These are phyloP conservation scores for Neurospora cerealis DNA, from an alignment of 495 filamentous ascomycete genomes.

Conservation along the genomic window DNA sequence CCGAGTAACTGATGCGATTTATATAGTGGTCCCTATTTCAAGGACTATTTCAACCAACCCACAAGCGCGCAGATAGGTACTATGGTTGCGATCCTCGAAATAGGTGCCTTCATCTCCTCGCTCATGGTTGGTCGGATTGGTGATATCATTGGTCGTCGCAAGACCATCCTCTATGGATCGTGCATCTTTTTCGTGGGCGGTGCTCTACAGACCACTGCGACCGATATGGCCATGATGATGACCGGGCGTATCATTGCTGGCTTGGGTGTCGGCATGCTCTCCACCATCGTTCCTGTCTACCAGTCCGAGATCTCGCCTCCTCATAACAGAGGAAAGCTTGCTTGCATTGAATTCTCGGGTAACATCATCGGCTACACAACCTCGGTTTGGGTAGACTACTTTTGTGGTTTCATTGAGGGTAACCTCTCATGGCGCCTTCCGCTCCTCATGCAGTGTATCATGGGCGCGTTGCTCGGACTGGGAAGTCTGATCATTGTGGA, in stretches of 20 bases:
- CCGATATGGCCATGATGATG: constrained; percentile 85
- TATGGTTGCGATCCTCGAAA: constrained; percentile 92
- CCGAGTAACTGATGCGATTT: constrained; percentile 9
- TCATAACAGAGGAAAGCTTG: constrained; percentile 88
- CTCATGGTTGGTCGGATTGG: constrained; percentile 81
- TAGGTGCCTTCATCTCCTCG: constrained; percentile 88
- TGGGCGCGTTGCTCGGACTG: constrained; percentile 73
- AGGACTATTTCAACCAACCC: constrained; percentile 84
- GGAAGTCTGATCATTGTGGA: constrained; percentile 92
- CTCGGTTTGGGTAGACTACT: constrained; percentile 98
- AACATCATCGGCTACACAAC: constrained; percentile 93
- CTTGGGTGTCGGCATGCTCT: constrained; percentile 85
- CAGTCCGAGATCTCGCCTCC: constrained; percentile 97
- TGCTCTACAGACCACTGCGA: constrained; percentile 72
- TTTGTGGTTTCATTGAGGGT: constrained; percentile 80
- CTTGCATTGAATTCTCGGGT: constrained; percentile 96
- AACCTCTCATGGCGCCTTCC: constrained; percentile 88
- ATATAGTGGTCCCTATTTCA: constrained; percentile 70
- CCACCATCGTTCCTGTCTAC: constrained; percentile 95
- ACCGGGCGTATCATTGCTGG: constrained; percentile 83
- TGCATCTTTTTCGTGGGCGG: constrained; percentile 87
- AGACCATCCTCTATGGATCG: constrained; percentile 89
- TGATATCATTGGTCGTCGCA: constrained; percentile 82
- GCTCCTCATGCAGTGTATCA: constrained; percentile 84
- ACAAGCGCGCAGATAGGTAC: constrained; percentile 77